Evolutionary conservation across 805 yeast genomes (phyloP).

Genomic region (Cyberlindnera veronae): DNA sequence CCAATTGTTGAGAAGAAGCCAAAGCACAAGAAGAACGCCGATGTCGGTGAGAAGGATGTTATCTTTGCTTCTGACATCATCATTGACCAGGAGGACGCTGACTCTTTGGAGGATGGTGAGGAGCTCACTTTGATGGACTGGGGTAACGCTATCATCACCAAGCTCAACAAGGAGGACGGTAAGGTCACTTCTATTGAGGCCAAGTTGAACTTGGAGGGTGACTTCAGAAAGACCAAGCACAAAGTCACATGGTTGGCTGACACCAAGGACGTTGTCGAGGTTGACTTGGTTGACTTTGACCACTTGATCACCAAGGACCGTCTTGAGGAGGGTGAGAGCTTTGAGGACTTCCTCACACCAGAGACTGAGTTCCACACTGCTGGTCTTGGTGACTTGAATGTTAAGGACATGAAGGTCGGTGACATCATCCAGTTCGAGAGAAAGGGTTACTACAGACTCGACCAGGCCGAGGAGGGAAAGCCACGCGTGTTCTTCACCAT

Average conservation of each 20-base stretch:
- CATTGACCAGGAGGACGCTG: conserved; percentile 84
- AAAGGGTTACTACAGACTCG: conserved; percentile 92
- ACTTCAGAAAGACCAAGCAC: conserved; percentile 93
- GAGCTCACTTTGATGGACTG: conserved; percentile 98
- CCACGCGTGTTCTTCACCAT: conserved; percentile 83
- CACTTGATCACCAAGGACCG: conserved; percentile 94
- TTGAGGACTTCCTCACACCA: conserved; percentile 87
- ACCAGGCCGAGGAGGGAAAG: conserved; percentile 53
- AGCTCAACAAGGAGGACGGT: conserved; percentile 60
- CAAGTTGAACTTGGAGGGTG: conserved; percentile 87
- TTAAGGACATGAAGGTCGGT: conserved; percentile 73
- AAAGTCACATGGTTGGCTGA: conserved; percentile 93
- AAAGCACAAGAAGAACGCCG: conserved; percentile 94
- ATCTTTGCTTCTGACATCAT: conserved; percentile 59
- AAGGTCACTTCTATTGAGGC: conserved; percentile 65
- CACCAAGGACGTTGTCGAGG: conserved; percentile 64
- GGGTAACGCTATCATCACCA: conserved; percentile 87
- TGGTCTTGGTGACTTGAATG: conserved; percentile 79
- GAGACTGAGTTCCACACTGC: conserved; percentile 77
- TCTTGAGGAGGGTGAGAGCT: conserved; percentile 89
- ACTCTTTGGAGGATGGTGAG: conserved; percentile 73
- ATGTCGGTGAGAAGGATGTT: conserved; percentile 79
- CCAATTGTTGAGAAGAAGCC: conserved; percentile 71
- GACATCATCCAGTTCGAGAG: conserved; percentile 94
- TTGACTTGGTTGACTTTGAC: conserved; percentile 87